phyloP scores from a whole-genome alignment of 2,329 filamentous ascomycete species.

The Monosporascus cannonballus region DNA sequence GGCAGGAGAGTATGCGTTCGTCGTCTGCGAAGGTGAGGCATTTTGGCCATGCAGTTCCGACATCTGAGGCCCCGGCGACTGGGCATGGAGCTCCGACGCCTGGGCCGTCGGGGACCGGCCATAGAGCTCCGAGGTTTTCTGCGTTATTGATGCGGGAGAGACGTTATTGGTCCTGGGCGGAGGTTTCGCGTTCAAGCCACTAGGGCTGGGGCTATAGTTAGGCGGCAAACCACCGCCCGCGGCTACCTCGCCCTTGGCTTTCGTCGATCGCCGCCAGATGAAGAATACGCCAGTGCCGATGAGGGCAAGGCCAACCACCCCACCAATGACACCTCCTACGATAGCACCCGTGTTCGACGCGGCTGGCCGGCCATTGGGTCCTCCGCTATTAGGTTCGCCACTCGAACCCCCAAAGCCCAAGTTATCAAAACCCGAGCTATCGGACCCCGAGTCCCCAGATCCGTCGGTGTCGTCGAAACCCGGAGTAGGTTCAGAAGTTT shows the following conservation, averaged over 20 bases:
- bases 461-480: background rate
- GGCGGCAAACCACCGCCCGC: conserved; percentile 4
- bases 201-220: conserved; percentile 11
- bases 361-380: conserved; percentile 25
- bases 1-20: background rate
- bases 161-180: conserved; percentile 12
- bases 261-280: conserved; percentile 21
- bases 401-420: conserved; percentile 13
- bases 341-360: conserved; percentile 17
- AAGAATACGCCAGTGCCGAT: conserved; percentile 30
- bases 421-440: conserved; percentile 23
- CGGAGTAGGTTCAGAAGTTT: conserved; percentile 1
- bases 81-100: conserved; percentile 15
- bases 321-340: conserved; percentile 28
- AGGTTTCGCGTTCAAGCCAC: conserved; percentile 4
- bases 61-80: conserved; percentile 5
- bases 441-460: conserved; percentile 17
- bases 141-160: conserved; percentile 18
- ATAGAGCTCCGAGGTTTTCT: conserved; percentile 13
- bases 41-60: conserved; percentile 13
- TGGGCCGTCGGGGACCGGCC: conserved; percentile 7
- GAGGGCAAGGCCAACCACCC: conserved; percentile 23
- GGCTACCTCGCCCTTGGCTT: conserved; percentile 2
- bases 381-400: conserved; percentile 28
- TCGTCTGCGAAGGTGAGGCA: conserved; percentile 4